Evolutionary conservation across 1,139 yeast species (phyloP), one percentile per base, ranked within the genome.

Genomic region (Hyphopichia khmerensis): DNA sequence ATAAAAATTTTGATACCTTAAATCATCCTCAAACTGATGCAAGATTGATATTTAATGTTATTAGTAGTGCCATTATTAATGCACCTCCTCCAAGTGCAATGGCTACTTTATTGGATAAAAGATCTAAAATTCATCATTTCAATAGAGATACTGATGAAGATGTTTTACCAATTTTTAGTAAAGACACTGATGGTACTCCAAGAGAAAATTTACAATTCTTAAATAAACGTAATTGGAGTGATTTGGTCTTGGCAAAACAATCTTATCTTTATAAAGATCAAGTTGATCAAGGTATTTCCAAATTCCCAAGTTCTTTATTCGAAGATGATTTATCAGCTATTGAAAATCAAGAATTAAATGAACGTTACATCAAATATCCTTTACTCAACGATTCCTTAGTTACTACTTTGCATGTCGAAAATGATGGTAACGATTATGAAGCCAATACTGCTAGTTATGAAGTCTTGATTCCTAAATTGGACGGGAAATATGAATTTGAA

Each of bases 31-130:
- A 82, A 52, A 57, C 67, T 26, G 97, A 91, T 62, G 84, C 87
- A 26, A 68, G 95, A 45, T 76, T 89, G 48, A 83, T 93, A 60
- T 78, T 88, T 60, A 93, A 91, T 59, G 80, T 93, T 30, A 84
- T 88, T 39, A 83, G 95, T 16, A 87, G 96, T 10, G 98, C 98
- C 2, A 89, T 91, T 46, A 82, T 86, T 36, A 91, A 91, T 62
- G 83, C 95, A 0, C 96, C 99, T 11, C 98, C 98, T 2, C 96
- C 97, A 1, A 80, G 82, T 58, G 82, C 84, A 14, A 85, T 91
- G 85, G 95, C 96, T 0, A 67, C 71, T 10, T 70, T 90, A 51
- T 63, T 79, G 41, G 77, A 84, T 61, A 79, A 74, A 52, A 75
- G 96, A 55, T 77, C 88, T 38, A 78, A 77, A 43, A 68, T 80